Conservation (phyloP, 2,329 filamentous ascomycete species). For the Rutstroemia sp. region DNA sequence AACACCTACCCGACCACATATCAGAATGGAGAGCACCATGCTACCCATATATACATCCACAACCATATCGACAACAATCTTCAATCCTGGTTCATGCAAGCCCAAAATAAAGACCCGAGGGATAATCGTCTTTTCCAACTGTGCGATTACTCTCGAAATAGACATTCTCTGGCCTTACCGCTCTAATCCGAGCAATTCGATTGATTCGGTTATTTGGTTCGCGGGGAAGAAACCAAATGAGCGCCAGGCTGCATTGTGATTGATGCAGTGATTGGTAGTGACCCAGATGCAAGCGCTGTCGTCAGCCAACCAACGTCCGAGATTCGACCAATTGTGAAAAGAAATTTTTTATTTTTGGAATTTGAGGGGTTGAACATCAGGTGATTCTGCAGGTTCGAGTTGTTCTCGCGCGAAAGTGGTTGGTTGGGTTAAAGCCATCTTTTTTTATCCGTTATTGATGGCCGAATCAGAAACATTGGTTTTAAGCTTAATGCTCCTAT, state of each 20-base stretch:
- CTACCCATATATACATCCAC: constrained; percentile 10
- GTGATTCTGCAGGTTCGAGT: background rate
- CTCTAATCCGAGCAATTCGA: background rate
- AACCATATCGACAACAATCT: background rate
- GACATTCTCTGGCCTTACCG: background rate
- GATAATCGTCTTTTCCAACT: background rate
- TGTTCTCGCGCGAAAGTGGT: background rate
- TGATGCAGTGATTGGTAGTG: constrained; percentile 3
- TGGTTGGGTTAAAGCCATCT: constrained; percentile 1
- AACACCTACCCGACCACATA: background rate
- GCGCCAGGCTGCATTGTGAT: constrained; percentile 9
- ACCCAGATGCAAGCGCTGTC: background rate
- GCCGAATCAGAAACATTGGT: background rate
- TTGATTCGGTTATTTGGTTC: constrained; percentile 4
- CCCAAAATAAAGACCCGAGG: constrained; percentile 7
- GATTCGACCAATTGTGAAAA: too few relatives aligned
- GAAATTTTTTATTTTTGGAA: background rate
- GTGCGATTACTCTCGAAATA: constrained; percentile 7
- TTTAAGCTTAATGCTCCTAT: constrained; percentile 1
- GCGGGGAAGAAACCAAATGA: constrained; percentile 9
- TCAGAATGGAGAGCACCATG: constrained; percentile 2
- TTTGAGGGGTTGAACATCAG: background rate
- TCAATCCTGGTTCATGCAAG: constrained; percentile 1
- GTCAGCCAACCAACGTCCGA: constrained; percentile 4
- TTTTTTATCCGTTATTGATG: background rate